Evolutionary conservation across 108 stramenopile genomes (phyloP), one percentile per base, ranked within the genome.

Genomic region (Conticribra weissflogii): DNA sequence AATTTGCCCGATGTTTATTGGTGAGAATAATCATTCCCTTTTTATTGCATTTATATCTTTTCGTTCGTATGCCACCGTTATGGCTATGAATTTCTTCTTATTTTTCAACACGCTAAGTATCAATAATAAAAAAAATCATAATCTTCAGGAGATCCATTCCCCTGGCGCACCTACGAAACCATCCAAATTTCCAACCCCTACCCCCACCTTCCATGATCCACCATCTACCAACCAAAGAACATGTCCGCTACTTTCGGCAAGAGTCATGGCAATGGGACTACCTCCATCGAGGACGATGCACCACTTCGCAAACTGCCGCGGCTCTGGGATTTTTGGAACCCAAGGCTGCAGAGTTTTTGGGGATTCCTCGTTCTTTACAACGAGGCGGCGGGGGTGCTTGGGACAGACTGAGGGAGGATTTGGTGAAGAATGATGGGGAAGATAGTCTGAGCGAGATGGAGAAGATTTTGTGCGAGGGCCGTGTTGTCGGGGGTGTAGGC

Each of bases 181-280:
- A 94, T 65, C 93, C 93, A 1, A 65, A 72, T 30, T 90, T 91
- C 41, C 71, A 72, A 48, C 83, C 93, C 1, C 58, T 94, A 18
- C 90, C 93, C 2, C 68, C 67, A 12, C 76, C 89, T 3, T 82
- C 81, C 44, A 55, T 53, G 49, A 78, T 93, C 0, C 7, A 27
- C 0, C 2, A 34, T 12, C 31, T 94, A 0, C 76, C 81, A 17
- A 65, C 70, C 17, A 56, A 87, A 27, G 90, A 91, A 69, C 88
- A 94, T 60, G 90, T 83, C 0, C 83, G 87, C 0, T 55, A 70
- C 2, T 91, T 94, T 81, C 93, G 90, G 14, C 93, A 94, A 76
- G 93, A 90, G 24, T 88, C 86, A 3, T 94, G 93, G 93, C 93
- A 94, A 61, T 94, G 93, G 93, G 89, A 91, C 76, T 85, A 85